Conservation (phyloP, 2,329 filamentous ascomycete genomes). For the Penicillium sp. region DNA sequence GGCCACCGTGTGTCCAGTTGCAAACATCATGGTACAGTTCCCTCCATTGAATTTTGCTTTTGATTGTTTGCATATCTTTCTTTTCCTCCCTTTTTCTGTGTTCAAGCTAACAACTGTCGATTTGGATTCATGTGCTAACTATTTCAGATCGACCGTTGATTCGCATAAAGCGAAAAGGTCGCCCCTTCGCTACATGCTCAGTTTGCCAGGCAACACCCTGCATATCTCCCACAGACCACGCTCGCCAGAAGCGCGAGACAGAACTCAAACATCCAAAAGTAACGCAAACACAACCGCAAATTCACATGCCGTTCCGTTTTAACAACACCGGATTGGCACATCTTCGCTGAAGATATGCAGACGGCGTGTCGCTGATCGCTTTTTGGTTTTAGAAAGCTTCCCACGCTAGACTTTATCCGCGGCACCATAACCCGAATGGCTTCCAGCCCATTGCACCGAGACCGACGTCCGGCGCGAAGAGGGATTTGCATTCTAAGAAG, state of each 20-base stretch:
- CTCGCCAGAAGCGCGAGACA: slow-evolving; percentile 55
- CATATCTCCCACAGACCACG: slow-evolving; percentile 85
- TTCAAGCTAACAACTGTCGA: no score
- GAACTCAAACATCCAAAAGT: slow-evolving; percentile 36
- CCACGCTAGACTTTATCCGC: slow-evolving; percentile 23
- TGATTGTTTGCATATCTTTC: not conserved
- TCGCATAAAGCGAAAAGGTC: slow-evolving; percentile 95
- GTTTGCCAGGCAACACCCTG: slow-evolving; percentile 84
- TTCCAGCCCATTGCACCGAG: slow-evolving; percentile 26
- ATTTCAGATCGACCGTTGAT: slow-evolving; percentile 77
- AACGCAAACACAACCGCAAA: slow-evolving; percentile 23
- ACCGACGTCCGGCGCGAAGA: slow-evolving; percentile 4
- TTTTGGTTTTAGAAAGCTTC: slow-evolving; percentile 24
- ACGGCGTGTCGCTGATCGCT: slow-evolving; percentile 13
- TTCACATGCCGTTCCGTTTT: slow-evolving; percentile 4
- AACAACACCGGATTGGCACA: slow-evolving; percentile 10
- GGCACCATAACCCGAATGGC: slow-evolving; percentile 18
- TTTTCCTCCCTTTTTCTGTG: not conserved
- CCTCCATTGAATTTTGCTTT: not conserved
- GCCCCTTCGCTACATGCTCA: slow-evolving; percentile 91
- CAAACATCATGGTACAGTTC: slow-evolving; percentile 74
- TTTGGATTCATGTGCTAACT: not conserved
- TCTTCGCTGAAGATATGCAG: slow-evolving; percentile 17
- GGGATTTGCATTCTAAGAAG: not conserved
- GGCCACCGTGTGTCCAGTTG: slow-evolving; percentile 97